Conservation (phyloP, 495 filamentous ascomycete genomes). For the Halenospora varia region DNA sequence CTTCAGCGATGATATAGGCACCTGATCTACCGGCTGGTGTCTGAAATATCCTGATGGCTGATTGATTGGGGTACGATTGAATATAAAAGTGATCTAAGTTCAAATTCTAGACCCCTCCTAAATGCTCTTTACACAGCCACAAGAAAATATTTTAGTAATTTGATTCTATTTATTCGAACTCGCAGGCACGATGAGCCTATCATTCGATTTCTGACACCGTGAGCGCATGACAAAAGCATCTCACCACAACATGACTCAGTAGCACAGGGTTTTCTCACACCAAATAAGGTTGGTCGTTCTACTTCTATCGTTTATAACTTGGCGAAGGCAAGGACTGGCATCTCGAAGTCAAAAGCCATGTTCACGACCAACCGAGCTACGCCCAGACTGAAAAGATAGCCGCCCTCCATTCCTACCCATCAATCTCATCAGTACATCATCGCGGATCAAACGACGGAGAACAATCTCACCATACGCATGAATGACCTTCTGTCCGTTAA, state of each 20-base stretch:
- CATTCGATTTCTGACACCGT: no score
- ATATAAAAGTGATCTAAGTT: no score
- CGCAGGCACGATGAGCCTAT: no score
- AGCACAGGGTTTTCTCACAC: no score
- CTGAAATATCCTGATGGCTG: conserved; percentile 11
- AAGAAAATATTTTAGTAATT: no score
- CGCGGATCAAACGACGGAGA: not conserved
- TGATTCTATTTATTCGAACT: no score
- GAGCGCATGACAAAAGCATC: no score
- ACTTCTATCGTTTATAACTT: not conserved
- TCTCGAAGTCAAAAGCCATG: not conserved
- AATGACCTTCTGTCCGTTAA: not conserved
- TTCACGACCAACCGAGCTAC: not conserved
- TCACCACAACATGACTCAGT: no score
- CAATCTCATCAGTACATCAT: not conserved
- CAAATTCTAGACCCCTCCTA: no score
- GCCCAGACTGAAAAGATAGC: not conserved
- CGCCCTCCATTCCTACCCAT: not conserved
- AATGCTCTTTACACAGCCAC: no score
- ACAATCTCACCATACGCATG: not conserved
- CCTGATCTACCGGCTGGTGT: conserved; percentile 8
- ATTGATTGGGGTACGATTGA: no score
- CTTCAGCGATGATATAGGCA: conserved; percentile 5
- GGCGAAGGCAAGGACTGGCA: not conserved
- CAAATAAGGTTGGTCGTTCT: no score